Base-by-base conservation (phyloP, 306 rosid genomes). In the Dalbergia cochinchinensis region DNA sequence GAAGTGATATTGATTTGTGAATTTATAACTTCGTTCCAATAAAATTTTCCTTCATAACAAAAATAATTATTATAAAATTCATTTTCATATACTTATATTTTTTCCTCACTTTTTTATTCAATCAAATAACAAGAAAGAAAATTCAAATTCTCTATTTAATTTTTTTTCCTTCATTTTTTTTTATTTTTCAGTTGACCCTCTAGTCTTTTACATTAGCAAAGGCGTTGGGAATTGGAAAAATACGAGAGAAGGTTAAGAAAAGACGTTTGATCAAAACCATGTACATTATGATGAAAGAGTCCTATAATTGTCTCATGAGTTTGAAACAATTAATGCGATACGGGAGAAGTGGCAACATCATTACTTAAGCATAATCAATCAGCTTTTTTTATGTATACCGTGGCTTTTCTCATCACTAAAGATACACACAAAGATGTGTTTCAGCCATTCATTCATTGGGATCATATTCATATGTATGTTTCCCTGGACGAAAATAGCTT, bases 301-400 rank as follows among this genome's bases (percentile, higher is more conserved):
- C 10, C 65, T 53, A 69, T 68, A 47, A 61, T 53, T 73, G 75
- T 71, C 62, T 84, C 79, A 80, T 69, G 65, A 78, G 79, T 73
- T 41, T 26, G 45, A 81, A 44, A 85, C 80, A 82, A 78, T 84
- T 78, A 71, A 83, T 22, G 86, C 63, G 79, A 57, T n/a, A 71
- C 55, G 79, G 67, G 61, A 74, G 58, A 81, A 60, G 63, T 66
- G 26, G 77, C 11, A 31, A 67, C 47, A 70, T 70, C 48, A 64
- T 79, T 84, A 82, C 75, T 66, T 54, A 69, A 55, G 63, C 51
- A 80, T 42, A 33, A 59, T 51, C 63, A 14, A 37, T 19, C 48
- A 54, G 47, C 81, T 67, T 81, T 81, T 31, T 39, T 26, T 26
- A 1, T 1, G 31, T 1, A 69, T 69, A 79, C 70, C 10, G 53